These are phyloP conservation scores for Rhodotorula diobovata DNA, from an alignment of 768 basidiomycete genomes.

Conservation along the genomic window DNA sequence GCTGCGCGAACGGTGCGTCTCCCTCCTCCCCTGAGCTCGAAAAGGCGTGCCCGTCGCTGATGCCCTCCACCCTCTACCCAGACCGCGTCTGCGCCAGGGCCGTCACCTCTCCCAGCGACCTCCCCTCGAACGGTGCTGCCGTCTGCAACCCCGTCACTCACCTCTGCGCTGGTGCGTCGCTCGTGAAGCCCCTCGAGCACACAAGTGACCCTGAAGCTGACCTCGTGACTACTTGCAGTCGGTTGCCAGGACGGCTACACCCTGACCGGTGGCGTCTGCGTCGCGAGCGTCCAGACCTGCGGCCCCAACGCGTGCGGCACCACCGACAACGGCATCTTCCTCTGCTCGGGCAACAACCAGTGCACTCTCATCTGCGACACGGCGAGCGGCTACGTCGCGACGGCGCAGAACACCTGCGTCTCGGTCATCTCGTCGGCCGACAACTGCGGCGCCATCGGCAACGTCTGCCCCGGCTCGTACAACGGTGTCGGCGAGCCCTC, in stretches of 20 bases:
- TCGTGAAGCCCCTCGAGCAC: too few species aligned
- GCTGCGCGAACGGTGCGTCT: conserved; percentile 5
- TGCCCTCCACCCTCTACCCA: not conserved
- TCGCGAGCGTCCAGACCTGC: conserved; percentile 15
- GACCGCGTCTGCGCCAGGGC: conserved; percentile 16
- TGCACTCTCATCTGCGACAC: conserved; percentile 18
- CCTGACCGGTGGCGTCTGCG: conserved; percentile 13
- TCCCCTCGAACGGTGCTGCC: conserved; percentile 27
- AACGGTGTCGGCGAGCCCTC: conserved; percentile 20
- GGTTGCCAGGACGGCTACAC: conserved; percentile 17
- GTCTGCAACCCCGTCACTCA: conserved; percentile 24
- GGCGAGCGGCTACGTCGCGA: not conserved
- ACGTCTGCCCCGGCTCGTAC: conserved; percentile 33
- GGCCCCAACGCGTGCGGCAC: conserved; percentile 16
- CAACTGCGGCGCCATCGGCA: conserved; percentile 34
- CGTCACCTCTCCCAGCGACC: conserved; percentile 17
- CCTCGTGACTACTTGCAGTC: not conserved
- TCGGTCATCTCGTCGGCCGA: not conserved
- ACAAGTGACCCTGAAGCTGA: too few species aligned
- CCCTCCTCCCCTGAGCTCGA: too few species aligned
- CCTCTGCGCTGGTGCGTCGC: conserved; percentile 10
- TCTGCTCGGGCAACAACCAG: conserved; percentile 13
- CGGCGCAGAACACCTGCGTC: not conserved
- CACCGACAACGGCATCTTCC: conserved; percentile 16
- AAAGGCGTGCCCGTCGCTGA: too few species aligned